Percentiles rank a stretch among this genome's conserved stretches.
These are phyloP conservation scores for Russula griseocarnosa DNA, from an alignment of 768 basidiomycete genomes.

Conservation along the genomic window DNA sequence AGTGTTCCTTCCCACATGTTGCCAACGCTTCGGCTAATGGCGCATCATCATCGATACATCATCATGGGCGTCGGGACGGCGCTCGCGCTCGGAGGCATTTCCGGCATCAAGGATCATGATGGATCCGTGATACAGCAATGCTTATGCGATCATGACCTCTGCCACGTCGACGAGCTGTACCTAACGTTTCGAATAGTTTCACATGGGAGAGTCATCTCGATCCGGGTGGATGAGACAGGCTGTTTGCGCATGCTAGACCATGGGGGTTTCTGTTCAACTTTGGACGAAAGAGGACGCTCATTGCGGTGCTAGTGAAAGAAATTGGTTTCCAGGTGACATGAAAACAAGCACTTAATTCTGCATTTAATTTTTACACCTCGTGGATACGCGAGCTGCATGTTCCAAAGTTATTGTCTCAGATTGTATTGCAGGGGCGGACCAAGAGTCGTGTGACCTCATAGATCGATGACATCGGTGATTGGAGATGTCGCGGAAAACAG, in stretches of 20 bases:
- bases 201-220: no score
- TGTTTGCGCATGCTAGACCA: no score
- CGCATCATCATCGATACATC: background rate
- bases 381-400: background rate
- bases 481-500: background rate
- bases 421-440: background rate
- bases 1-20: background rate
- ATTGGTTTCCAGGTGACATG: background rate
- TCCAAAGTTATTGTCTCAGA: background rate
- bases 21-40: background rate
- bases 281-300: no score
- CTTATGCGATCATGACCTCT: no score
- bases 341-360: background rate
- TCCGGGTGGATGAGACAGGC: no score
- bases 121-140: background rate
- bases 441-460: conserved; percentile 5
- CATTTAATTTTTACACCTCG: background rate
- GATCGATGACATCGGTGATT: background rate
- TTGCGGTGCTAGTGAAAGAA: background rate
- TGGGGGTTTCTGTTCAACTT: no score
- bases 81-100: no score
- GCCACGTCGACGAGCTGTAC: no score
- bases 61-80: conserved; percentile 1
- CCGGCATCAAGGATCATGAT: background rate
- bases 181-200: no score